These are phyloP conservation scores for Fusarium tanahbumbuense DNA, from an alignment of 2,329 filamentous ascomycete genomes.

Conservation along the genomic window DNA sequence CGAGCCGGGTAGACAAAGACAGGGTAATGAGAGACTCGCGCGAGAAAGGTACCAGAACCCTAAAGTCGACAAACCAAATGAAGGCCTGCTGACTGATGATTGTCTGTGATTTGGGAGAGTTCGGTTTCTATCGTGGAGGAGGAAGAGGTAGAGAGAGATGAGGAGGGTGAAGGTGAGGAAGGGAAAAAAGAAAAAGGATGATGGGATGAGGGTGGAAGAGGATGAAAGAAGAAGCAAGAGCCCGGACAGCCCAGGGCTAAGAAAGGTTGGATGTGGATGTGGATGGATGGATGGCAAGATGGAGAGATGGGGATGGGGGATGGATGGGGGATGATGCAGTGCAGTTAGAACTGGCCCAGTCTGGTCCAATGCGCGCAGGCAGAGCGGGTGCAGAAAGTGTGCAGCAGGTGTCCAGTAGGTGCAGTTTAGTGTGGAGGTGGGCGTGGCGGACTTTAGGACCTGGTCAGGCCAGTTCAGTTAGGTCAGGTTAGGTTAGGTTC, in stretches of 20 bases:
- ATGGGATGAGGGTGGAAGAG: constrained; percentile 40
- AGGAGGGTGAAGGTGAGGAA: constrained; percentile 31
- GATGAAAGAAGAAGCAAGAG: constrained; percentile 41
- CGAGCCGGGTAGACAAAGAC: constrained; percentile 46
- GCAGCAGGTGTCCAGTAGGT: constrained; percentile 11
- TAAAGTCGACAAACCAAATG: constrained; percentile 47
- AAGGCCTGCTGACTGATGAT: constrained; percentile 49
- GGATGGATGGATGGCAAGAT: constrained; percentile 42
- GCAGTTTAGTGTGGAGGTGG: constrained; percentile 42
- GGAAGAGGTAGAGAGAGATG: constrained; percentile 37
- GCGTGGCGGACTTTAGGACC: constrained; percentile 37
- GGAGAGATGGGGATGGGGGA: constrained; percentile 42
- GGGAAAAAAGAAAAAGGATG: constrained; percentile 35
- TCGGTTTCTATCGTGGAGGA: constrained; percentile 51
- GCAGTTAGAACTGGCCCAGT: constrained; percentile 3
- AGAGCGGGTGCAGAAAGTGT: constrained; percentile 8
- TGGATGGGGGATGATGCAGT: constrained; percentile 43
- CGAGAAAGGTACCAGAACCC: constrained; percentile 50
- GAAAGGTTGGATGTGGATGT: constrained; percentile 32
- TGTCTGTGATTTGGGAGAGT: constrained; percentile 53
- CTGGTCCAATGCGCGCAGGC: constrained; percentile 8
- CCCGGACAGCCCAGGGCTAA: constrained; percentile 28
- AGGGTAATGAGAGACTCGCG: constrained; percentile 46
- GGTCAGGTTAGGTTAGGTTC: background rate
- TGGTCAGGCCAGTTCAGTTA: background rate